These are phyloP conservation scores for Trypanosoma mega DNA, from an alignment of 208 protist species.

Conservation along the genomic window DNA sequence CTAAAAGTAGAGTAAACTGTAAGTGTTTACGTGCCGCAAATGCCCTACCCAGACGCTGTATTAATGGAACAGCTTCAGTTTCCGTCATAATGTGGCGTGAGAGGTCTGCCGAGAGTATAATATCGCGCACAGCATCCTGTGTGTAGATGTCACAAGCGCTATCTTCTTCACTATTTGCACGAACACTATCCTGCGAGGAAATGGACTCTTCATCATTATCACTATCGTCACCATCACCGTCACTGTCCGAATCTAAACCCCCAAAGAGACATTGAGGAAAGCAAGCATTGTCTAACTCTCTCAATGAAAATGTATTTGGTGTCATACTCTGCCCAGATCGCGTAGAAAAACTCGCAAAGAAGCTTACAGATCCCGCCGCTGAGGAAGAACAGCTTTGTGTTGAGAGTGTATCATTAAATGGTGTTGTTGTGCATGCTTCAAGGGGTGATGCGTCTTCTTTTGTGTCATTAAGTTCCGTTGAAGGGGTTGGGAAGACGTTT, in stretches of 20 bases:
- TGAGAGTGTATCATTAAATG: not conserved
- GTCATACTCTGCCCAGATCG: not conserved
- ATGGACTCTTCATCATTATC: constrained; percentile 2
- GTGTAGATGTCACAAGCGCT: not conserved
- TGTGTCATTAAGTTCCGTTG: too few species aligned
- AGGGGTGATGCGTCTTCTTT: too few species aligned
- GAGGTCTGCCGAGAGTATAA: constrained; percentile 18
- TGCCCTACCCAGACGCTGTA: constrained; percentile 48
- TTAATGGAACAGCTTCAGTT: constrained; percentile 23
- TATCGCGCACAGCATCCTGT: too few species aligned
- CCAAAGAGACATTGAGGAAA: too few species aligned
- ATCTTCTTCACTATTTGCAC: not conserved
- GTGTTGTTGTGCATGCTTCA: too few species aligned
- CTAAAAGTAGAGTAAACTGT: constrained; percentile 38
- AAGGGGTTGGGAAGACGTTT: too few species aligned
- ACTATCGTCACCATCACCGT: constrained; percentile 1
- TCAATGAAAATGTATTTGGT: not conserved
- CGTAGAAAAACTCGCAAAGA: constrained; percentile 6
- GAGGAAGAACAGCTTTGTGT: not conserved
- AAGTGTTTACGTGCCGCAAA: constrained; percentile 35
- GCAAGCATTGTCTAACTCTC: constrained; percentile 14
- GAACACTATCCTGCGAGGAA: not conserved
- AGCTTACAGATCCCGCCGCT: not conserved
- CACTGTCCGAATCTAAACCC: too few species aligned
- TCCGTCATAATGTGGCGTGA: constrained; percentile 10